Evolutionary conservation across 129 eudicot genomes (phyloP), one percentile per base, ranked within the genome.

Genomic region (Dittrichia graveolens): DNA sequence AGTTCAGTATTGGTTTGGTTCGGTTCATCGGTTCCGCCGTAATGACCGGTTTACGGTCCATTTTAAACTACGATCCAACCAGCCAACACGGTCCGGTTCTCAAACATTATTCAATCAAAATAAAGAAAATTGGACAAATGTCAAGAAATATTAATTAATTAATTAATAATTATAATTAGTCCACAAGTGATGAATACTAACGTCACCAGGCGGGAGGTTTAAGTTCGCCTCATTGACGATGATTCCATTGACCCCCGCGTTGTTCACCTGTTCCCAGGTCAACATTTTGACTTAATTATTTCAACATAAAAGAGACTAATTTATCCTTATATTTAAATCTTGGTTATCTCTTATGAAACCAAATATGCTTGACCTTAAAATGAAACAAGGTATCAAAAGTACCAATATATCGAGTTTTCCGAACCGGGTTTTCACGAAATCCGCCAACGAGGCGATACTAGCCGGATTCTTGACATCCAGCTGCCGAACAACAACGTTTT

Each of bases 341-440:
- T 24, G 31, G 31, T 24, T 24, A 24, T 24, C 1, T 24, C 49
- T 15, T 52, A 8, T 12, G 18, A 14, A 24, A 70, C 0, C 24
- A 12, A 4, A 58, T 44, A 8, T 11, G 9, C 14, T 43, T 13
- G 18, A 46, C 35, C 43, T 13, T 58, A 50, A 19, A 38, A 54
- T n/a, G 5, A 1, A 56, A 31, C 14, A 71, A 43, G 11, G 31
- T 4, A 44, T 9, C 67, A 72, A 24, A 24, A 24, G 9, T 72
- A 72, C 77, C 77, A 72, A 60, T 72, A 72, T 60, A 72, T 72
- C 77, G 40, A 72, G 77, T 72, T 72, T 72, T 47, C 77, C 77
- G 5, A 60, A 72, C 60, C 48, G 47, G 13, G 68, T 60, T 3
- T 47, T 47, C 49, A 72, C 59, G 55, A 72, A 72, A 60, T 60